phyloP scores from a whole-genome alignment of 1,284 basidiomycete species.

The Leccinum angustisporum region DNA sequence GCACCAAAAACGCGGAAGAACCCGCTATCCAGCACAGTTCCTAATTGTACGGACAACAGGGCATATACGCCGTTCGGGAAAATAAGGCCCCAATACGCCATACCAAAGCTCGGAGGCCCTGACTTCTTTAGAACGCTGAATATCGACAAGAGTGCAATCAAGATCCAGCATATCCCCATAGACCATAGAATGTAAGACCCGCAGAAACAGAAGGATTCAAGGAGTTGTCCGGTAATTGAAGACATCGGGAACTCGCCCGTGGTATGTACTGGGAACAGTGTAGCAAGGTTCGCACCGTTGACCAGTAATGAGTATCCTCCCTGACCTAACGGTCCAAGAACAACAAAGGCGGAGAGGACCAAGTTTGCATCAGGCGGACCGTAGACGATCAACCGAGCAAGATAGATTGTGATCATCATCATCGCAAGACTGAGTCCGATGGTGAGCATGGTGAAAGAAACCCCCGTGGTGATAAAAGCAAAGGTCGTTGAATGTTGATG shows the following conservation, averaged over 20 bases:
- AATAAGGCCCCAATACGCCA: constrained; percentile 50
- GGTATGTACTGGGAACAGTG: constrained; percentile 41
- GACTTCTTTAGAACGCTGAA: constrained; percentile 29
- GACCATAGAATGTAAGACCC: constrained; percentile 45
- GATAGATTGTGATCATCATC: constrained; percentile 47
- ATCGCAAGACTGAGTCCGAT: constrained; percentile 51
- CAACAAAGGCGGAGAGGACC: constrained; percentile 53
- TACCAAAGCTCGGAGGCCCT: constrained; percentile 37
- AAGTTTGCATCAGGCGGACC: constrained; percentile 43
- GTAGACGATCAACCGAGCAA: constrained; percentile 40
- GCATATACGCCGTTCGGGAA: constrained; percentile 53
- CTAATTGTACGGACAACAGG: constrained; percentile 46
- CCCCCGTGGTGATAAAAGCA: constrained; percentile 51
- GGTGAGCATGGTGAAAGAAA: constrained; percentile 50
- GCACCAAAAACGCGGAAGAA: constrained; percentile 45
- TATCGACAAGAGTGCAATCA: constrained; percentile 39
- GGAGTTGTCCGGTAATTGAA: constrained; percentile 36
- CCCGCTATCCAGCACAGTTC: constrained; percentile 43
- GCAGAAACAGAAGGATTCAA: constrained; percentile 42
- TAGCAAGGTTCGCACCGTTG: constrained; percentile 45
- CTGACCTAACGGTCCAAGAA: constrained; percentile 39
- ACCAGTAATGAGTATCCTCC: constrained; percentile 57
- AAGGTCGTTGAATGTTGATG: constrained; percentile 38
- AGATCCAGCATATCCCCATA: constrained; percentile 47
- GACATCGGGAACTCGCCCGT: constrained; percentile 34